Base-by-base conservation (phyloP, 2,329 filamentous ascomycete genomes). In the Plectosphaerella sp. region DNA sequence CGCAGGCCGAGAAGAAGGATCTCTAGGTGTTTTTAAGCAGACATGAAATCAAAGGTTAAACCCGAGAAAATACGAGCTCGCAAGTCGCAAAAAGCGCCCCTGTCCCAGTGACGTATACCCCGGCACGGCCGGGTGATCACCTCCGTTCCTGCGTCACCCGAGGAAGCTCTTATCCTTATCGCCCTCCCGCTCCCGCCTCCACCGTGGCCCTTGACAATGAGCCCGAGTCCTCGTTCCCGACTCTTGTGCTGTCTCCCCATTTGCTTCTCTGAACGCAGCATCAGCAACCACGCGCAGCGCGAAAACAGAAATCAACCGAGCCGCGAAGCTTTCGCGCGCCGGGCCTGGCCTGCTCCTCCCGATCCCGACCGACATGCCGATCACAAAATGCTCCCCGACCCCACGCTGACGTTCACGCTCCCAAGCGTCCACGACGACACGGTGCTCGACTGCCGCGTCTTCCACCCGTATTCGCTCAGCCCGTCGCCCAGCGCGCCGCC, bases 361-460 rank as follows among this genome's bases (percentile, higher is more conserved):
- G 11, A 33, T 7, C 28, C 28, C 28, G 28, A 33, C 28, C 28
- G 28, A 33, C 28, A 43, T 43, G 41, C n/a, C 10, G 5, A 18
- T 18, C 47, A 51, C 52, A 68, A 58, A 53, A 80, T 80, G 74
- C 78, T 84, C 51, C 80, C 80, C 50, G 72, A 75, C 58, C 82
- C 83, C 33, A 75, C 75, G 45, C 63, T 86, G 57, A 82, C 79
- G 61, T 89, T 97, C 65, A 87, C 84, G 20, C 84, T 97, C 52
- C 92, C 92, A 33, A 96, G 91, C 53, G 71, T 96, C 49, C 81
- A 95, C 68, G 92, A 97, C 68, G 82, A 86, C 54, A 82, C 79
- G 11, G 72, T 78, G 11, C 82, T 99, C 52, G 82, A 92, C 60
- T 95, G 91, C 65, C 88, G 93, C 52, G 72, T 97, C 54, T 95